Conservation (phyloP, 495 filamentous ascomycete species). For the Aspergillus coremiiformis region DNA sequence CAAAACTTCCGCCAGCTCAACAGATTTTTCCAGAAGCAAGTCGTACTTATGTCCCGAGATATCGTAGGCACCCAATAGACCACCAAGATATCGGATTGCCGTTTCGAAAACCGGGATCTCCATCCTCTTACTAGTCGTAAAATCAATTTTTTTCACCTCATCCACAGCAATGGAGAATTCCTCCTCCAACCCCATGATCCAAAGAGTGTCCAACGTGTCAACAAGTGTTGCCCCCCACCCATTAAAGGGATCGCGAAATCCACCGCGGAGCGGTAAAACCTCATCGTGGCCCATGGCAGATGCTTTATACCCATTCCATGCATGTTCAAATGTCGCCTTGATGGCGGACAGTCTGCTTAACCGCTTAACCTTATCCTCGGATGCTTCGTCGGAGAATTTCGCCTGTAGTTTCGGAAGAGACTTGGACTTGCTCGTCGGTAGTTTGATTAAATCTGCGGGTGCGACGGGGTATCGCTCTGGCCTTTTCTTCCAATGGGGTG, state of each 20-base stretch:
- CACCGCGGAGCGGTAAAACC: constrained; percentile 56
- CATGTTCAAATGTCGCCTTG: constrained; percentile 57
- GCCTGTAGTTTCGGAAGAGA: constrained; percentile 70
- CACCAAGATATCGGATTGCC: constrained; percentile 79
- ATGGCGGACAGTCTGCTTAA: constrained; percentile 56
- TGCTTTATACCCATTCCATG: constrained; percentile 70
- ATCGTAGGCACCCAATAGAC: constrained; percentile 76
- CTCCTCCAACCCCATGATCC: constrained; percentile 88
- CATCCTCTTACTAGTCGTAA: constrained; percentile 60
- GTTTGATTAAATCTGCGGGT: constrained; percentile 56
- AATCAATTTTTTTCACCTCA: constrained; percentile 76
- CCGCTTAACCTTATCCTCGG: constrained; percentile 52
- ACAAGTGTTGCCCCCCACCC: constrained; percentile 94
- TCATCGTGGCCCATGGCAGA: constrained; percentile 78
- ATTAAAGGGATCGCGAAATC: constrained; percentile 68
- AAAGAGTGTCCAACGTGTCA: constrained; percentile 87
- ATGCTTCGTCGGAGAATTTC: constrained; percentile 56
- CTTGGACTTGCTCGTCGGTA: constrained; percentile 65
- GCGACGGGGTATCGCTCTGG: constrained; percentile 70
- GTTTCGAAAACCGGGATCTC: constrained; percentile 82
- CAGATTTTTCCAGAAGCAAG: constrained; percentile 74
- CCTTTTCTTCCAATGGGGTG: constrained; percentile 61
- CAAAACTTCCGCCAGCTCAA: constrained; percentile 79
- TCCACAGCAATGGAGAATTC: constrained; percentile 85
- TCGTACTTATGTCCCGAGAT: constrained; percentile 60